These are phyloP conservation scores for Cadophora sp. DNA, from an alignment of 2,329 filamentous ascomycete species.

Conservation along the genomic window DNA sequence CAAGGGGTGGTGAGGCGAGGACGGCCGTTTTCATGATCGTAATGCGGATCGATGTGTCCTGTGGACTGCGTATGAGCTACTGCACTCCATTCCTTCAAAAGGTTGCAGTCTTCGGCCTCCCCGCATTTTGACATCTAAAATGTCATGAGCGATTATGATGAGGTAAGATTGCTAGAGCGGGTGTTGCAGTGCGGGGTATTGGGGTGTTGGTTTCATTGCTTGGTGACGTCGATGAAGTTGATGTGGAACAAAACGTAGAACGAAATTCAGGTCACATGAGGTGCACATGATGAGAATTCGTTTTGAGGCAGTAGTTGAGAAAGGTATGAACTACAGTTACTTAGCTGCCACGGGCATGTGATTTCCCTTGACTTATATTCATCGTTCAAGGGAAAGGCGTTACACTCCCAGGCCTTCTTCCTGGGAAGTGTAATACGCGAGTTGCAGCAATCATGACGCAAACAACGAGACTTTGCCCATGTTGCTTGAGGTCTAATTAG, in stretches of 20 bases:
- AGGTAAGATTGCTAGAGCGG: not conserved
- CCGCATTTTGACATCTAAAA: not conserved
- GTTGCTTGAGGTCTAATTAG: too few species aligned
- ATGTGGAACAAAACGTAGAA: not conserved
- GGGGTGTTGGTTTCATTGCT: not conserved
- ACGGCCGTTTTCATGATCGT: not conserved
- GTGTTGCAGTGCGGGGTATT: not conserved
- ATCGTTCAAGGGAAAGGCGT: not conserved
- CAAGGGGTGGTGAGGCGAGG: not conserved
- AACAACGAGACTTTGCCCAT: not conserved
- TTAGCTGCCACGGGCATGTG: too few species aligned
- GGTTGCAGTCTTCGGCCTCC: not conserved
- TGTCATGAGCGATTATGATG: not conserved
- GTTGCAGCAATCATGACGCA: not conserved
- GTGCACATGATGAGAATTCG: not conserved
- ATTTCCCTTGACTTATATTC: not conserved
- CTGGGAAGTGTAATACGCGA: not conserved
- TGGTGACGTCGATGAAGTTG: not conserved
- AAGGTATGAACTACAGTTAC: too few species aligned
- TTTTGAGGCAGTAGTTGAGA: not conserved
- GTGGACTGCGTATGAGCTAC: not conserved
- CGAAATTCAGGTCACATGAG: not conserved
- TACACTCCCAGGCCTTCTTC: not conserved
- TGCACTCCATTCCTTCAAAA: not conserved
- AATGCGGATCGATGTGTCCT: not conserved